A percentile compares a stretch with the other conserved stretches of the same genome.
Conservation (phyloP, 805 yeast genomes). For the Debaryomyces tyrocola region DNA sequence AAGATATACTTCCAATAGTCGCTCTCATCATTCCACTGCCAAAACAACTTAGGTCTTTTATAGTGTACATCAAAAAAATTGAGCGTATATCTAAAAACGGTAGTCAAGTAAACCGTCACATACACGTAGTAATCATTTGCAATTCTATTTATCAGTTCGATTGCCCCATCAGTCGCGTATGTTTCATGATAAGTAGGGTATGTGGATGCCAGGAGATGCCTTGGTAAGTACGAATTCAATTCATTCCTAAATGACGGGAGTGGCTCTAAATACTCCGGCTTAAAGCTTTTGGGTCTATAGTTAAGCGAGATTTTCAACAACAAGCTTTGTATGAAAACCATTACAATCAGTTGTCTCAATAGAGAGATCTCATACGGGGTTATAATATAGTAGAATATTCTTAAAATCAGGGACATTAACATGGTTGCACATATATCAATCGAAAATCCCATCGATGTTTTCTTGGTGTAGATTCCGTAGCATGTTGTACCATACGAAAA, state of each 20-base stretch:
- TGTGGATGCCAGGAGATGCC: conserved; percentile 14
- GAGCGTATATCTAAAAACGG: conserved; percentile 31
- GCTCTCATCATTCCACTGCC: conserved; percentile 78
- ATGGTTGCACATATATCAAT: conserved; percentile 92
- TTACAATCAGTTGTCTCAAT: conserved; percentile 75
- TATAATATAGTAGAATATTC: conserved; percentile 75
- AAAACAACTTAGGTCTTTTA: conserved; percentile 63
- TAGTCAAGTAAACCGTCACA: conserved; percentile 7
- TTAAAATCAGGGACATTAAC: conserved; percentile 71
- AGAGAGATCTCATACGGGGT: conserved; percentile 81
- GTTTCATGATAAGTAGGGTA: conserved; percentile 15
- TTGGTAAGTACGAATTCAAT: conserved; percentile 21
- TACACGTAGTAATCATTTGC: conserved; percentile 6
- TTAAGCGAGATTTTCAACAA: conserved; percentile 62
- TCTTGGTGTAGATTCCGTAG: conserved; percentile 58
- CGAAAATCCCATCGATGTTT: conserved; percentile 78
- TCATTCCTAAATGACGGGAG: conserved; percentile 30
- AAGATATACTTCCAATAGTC: conserved; percentile 65
- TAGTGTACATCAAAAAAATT: conserved; percentile 71
- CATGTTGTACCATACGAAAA: conserved; percentile 87
- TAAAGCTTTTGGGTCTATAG: conserved; percentile 46
- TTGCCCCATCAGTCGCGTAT: conserved; percentile 8
- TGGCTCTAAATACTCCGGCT: conserved; percentile 31
- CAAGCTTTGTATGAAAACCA: conserved; percentile 76
- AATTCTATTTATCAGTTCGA: conserved; percentile 2